Evolutionary conservation across 495 filamentous ascomycete species (phyloP).

Genomic region (Penicillium canescens): DNA sequence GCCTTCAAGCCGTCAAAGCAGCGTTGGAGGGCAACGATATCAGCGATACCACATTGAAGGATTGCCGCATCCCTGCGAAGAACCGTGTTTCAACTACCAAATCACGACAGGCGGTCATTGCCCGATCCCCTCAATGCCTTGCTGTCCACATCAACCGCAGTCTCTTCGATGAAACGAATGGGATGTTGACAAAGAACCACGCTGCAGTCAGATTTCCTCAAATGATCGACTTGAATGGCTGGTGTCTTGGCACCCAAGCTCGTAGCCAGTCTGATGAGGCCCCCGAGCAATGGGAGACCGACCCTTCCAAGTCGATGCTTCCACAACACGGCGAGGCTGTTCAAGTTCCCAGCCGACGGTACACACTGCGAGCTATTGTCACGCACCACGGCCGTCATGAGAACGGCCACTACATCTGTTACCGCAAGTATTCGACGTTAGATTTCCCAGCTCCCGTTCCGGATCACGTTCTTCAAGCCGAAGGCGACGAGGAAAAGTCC

Average conservation of each 20-base stretch:
- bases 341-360: conserved; percentile 52
- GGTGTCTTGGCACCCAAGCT: conserved; percentile 65
- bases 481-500: conserved; percentile 37
- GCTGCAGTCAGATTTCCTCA: conserved; percentile 75
- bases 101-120: conserved; percentile 83
- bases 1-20: conserved; percentile 62
- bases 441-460: conserved; percentile 37
- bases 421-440: conserved; percentile 61
- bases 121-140: conserved; percentile 74
- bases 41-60: conserved; percentile 71
- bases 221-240: conserved; percentile 69
- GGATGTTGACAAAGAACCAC: conserved; percentile 77
- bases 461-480: conserved; percentile 36
- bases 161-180: conserved; percentile 80
- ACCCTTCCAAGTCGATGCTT: conserved; percentile 71
- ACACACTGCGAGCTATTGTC: conserved; percentile 80
- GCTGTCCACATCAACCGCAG: conserved; percentile 90
- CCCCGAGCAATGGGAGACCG: conserved; percentile 64
- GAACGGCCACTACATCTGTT: conserved; percentile 95
- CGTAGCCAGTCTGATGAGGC: conserved; percentile 28
- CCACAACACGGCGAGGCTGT: conserved; percentile 41
- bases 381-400: conserved; percentile 90
- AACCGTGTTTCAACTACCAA: conserved; percentile 73
- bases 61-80: conserved; percentile 72
- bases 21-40: conserved; percentile 81